Percentiles rank a stretch among this genome's conserved stretches.
These are phyloP conservation scores for Nicotiana tabacum DNA, from an alignment of 257 asterid genomes.

Conservation along the genomic window DNA sequence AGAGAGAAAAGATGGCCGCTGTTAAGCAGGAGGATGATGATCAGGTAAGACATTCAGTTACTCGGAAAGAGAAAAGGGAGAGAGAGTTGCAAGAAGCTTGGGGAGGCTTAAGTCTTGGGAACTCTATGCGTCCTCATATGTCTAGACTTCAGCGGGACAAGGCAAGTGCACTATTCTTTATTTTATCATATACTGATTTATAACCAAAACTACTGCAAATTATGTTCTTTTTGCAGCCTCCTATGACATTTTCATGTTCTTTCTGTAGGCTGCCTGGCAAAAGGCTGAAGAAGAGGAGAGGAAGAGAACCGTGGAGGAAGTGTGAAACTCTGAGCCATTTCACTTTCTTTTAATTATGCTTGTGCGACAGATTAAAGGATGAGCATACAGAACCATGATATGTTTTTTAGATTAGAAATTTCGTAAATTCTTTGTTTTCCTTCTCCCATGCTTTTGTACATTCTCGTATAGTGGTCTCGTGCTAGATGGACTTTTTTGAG, in stretches of 20 bases:
- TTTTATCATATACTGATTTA: neutral
- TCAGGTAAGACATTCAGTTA: conserved; percentile 33
- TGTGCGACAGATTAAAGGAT: neutral
- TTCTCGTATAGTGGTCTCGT: neutral
- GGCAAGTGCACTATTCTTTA: conserved; percentile 33
- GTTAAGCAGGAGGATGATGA: conserved; percentile 22
- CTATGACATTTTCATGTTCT: neutral
- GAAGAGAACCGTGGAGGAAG: conserved; percentile 27
- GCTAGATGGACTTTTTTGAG: neutral
- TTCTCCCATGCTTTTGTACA: neutral
- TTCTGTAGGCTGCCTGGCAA: conserved; percentile 77
- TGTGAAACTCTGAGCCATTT: conserved; percentile 4
- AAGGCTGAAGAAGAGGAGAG: conserved; percentile 87
- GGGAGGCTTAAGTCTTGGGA: conserved; percentile 92
- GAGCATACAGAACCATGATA: neutral
- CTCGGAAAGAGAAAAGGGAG: conserved; percentile 68
- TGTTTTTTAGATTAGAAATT: neutral
- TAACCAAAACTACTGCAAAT: neutral
- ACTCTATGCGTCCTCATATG: conserved; percentile 73
- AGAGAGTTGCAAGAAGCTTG: conserved; percentile 73
- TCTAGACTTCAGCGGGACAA: conserved; percentile 80
- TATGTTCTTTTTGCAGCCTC: neutral
- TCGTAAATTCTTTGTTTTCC: neutral
- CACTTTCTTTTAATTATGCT: neutral
- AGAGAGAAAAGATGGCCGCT: conserved; percentile 53